Evolutionary conservation across 257 asterid genomes (phyloP).

Genomic region (Solanum gandarillasii): DNA sequence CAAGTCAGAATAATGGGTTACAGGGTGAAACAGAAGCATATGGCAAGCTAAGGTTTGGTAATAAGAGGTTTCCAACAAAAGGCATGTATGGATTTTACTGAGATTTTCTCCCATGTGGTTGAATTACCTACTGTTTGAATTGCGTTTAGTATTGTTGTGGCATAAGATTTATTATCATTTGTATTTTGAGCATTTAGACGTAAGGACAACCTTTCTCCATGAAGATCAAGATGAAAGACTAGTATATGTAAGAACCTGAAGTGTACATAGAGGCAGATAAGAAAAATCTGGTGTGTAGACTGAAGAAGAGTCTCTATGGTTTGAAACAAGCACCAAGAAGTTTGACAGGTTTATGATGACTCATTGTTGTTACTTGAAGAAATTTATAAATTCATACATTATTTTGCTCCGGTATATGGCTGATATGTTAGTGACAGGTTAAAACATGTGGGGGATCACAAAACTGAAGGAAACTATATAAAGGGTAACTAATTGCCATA

Average conservation of each 20-base stretch:
- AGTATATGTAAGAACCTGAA: background rate
- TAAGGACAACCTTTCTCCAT: background rate
- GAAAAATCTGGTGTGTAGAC: background rate
- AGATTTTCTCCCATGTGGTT: background rate
- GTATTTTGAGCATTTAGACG: background rate
- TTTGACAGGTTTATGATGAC: background rate
- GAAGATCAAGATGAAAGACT: background rate
- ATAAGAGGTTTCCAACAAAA: background rate
- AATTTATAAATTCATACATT: background rate
- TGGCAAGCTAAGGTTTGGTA: background rate
- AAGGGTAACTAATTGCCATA: too few species aligned
- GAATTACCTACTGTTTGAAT: background rate
- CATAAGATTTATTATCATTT: background rate
- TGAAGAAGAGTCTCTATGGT: background rate
- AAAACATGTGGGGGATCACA: background rate
- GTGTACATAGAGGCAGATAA: background rate
- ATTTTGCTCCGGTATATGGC: background rate
- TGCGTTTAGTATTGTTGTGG: background rate
- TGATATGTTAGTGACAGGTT: background rate
- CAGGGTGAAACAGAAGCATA: background rate
- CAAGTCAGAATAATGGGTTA: background rate
- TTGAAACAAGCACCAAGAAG: background rate
- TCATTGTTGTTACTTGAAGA: background rate
- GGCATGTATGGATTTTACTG: background rate
- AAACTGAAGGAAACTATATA: background rate